Evolutionary conservation across 345 rosid species (phyloP), one percentile per base, ranked within the genome.

Genomic region (Sisymbrium irio): DNA sequence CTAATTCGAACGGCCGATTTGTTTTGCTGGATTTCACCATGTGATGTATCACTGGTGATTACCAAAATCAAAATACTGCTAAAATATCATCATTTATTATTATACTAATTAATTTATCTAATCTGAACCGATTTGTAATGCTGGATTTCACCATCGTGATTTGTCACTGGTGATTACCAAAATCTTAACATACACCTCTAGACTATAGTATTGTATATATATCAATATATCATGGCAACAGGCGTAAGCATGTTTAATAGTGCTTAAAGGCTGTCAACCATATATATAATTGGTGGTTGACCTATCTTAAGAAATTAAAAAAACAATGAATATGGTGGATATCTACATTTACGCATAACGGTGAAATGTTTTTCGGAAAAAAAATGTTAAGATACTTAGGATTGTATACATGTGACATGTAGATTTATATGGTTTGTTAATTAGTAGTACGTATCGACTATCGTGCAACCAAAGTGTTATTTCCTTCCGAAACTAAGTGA

Each of bases 91-190:
- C 45, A 15, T 9, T n/a, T 50, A 50, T 50, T 50, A 11, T 17
- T 36, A 11, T 47, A 47, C n/a, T 47, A 18, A 50, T 50, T 53
- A 28, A 17, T 53, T n/a, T 9, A 55, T 42, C 44, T 72, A 30
- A 36, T 65, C 47, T 22, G 46, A 56, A 45, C 49, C 40, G 57
- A 56, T 62, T 3, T 49, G 57, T 46, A 36, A 45, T 41, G 56
- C 65, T 69, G 64, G 54, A 68, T 18, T 25, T 47, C n/a, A 61
- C 66, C 60, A 37, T 49, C 51, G 9, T 47, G 67, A 61, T 62
- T 69, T 41, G 54, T 72, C 49, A 55, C 19, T 55, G 58, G 70
- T 73, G 64, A 54, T 63, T 19, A 62, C 55, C 62, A 62, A 53
- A 50, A 72, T 72, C 76, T 13, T 64, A 54, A 63, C 45, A 50